Conservation (phyloP, 805 yeast species). For the Monosporozyma servazzii region DNA sequence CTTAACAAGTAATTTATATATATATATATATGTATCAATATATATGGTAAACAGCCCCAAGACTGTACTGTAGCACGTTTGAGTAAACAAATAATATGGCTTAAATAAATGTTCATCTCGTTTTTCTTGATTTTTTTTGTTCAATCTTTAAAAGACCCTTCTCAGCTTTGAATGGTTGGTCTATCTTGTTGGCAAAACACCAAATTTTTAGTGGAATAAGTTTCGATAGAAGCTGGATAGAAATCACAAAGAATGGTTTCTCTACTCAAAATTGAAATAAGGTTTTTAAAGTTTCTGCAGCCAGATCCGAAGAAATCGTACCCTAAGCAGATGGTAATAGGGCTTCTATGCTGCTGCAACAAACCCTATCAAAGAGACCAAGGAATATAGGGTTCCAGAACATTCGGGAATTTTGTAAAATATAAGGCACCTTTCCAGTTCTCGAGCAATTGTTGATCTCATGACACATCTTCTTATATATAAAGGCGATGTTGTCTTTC, state of each 20-base stretch:
- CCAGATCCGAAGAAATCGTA: neutral
- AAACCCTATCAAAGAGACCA: neutral
- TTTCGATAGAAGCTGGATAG: no score
- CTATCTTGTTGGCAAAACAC: neutral
- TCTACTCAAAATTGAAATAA: neutral
- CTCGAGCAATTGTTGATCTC: neutral
- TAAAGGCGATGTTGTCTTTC: neutral
- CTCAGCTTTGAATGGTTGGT: no score
- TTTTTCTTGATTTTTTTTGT: no score
- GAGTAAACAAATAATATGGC: no score
- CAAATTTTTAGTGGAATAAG: no score
- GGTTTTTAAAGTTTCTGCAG: neutral
- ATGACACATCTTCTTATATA: neutral
- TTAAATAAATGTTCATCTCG: no score
- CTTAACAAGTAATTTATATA: no score
- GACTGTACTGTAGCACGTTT: no score
- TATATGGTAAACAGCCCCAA: no score
- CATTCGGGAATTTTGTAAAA: constrained; percentile 1
- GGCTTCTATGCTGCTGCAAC: neutral
- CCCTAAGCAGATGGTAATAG: neutral
- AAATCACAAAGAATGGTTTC: neutral
- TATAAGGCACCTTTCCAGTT: neutral
- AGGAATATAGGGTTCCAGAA: neutral
- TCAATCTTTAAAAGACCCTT: no score
- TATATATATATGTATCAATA: no score